Percentiles rank a stretch among this genome's conserved stretches.
These are phyloP conservation scores for Lepiota venenata DNA, from an alignment of 768 basidiomycete genomes.

Conservation along the genomic window DNA sequence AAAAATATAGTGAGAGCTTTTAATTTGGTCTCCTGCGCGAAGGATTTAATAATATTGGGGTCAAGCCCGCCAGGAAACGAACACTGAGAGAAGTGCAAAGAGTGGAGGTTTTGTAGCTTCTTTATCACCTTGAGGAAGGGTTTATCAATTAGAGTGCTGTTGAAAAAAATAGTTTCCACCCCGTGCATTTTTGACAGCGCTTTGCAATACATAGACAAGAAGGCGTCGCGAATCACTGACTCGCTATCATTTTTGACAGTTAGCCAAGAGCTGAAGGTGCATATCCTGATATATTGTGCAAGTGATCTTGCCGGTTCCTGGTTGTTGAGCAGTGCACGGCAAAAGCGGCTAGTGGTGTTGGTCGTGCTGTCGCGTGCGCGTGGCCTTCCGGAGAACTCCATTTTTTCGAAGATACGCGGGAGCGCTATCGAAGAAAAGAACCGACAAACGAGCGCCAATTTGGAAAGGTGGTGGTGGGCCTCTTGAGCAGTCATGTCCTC, in stretches of 20 bases:
- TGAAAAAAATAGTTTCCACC: background rate
- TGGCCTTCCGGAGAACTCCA: conserved; percentile 20
- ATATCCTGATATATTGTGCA: conserved; percentile 26
- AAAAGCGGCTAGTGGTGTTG: conserved; percentile 19
- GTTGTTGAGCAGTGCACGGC: conserved; percentile 21
- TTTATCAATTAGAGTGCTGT: background rate
- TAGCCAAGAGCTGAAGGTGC: conserved; percentile 14
- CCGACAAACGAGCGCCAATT: conserved; percentile 38
- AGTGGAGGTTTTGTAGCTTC: background rate
- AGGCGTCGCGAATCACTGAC: conserved; percentile 1
- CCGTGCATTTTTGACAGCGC: conserved; percentile 9
- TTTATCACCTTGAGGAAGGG: conserved; percentile 2
- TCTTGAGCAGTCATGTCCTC: conserved; percentile 15
- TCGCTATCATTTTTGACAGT: background rate
- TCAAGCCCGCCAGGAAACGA: background rate
- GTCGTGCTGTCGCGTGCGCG: background rate
- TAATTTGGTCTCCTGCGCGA: background rate
- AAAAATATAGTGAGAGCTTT: background rate
- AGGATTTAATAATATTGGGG: background rate
- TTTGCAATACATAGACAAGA: conserved; percentile 11
- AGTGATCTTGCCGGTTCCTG: conserved; percentile 25
- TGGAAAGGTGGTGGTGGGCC: conserved; percentile 19
- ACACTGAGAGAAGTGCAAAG: background rate
- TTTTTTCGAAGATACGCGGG: conserved; percentile 35
- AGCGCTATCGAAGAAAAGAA: conserved; percentile 37